Conservation (phyloP, 192 early-diverging fungal species). For the Podochytrium sp. region DNA sequence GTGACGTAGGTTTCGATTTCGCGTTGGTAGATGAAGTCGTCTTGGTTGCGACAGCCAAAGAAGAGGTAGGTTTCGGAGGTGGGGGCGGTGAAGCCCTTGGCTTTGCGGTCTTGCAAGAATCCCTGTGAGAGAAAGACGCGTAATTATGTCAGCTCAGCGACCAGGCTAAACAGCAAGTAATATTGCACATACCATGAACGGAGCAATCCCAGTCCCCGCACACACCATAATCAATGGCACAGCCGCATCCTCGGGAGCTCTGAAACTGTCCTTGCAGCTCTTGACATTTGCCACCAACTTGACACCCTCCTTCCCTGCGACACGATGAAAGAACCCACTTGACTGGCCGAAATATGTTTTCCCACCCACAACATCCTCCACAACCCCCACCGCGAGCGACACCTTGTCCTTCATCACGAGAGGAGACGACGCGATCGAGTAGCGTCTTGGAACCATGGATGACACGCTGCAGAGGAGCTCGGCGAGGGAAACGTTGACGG, state of each 20-base stretch:
- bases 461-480: constrained; percentile 47
- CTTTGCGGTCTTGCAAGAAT: constrained; percentile 79
- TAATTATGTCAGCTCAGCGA: too few relatives aligned
- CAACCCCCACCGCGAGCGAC: constrained; percentile 31
- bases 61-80: constrained; percentile 64
- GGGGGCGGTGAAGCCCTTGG: constrained; percentile 7
- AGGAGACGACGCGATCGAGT: constrained; percentile 41
- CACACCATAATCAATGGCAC: constrained; percentile 79
- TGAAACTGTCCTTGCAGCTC: constrained; percentile 51
- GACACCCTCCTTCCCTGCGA: background rate
- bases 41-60: constrained; percentile 81
- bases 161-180: background rate
- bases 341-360: constrained; percentile 27
- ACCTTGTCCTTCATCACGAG: background rate
- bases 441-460: constrained; percentile 38
- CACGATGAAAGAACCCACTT: constrained; percentile 26
- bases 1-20: constrained; percentile 55
- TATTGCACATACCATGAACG: constrained; percentile 65
- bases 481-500: constrained; percentile 35
- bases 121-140: constrained; percentile 33
- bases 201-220: constrained; percentile 88
- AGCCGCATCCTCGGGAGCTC: constrained; percentile 57
- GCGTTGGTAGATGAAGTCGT: constrained; percentile 61
- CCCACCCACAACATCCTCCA: background rate
- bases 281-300: constrained; percentile 10